These are phyloP conservation scores for Elasticomyces elasticus DNA, from an alignment of 495 filamentous ascomycete genomes.

Conservation along the genomic window DNA sequence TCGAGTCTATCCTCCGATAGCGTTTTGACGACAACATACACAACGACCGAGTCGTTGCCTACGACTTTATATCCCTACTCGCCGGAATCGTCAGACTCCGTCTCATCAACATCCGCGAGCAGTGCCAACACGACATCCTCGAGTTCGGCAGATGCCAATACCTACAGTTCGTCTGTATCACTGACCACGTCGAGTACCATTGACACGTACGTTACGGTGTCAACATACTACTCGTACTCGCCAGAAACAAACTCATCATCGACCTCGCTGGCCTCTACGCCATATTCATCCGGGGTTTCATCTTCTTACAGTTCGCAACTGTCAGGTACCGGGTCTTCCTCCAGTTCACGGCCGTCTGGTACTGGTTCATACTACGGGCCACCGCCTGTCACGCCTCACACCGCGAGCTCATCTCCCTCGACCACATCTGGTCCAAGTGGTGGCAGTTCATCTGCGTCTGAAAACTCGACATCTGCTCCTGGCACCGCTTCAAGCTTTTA, in stretches of 20 bases:
- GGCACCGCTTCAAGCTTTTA: neutral
- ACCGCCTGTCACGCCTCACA: neutral
- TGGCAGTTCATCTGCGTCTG: neutral
- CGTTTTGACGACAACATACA: neutral
- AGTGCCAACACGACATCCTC: neutral
- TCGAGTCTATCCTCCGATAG: neutral
- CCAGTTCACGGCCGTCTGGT: neutral
- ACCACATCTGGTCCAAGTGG: neutral
- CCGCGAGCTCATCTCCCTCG: neutral
- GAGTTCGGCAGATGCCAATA: neutral
- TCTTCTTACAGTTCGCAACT: neutral
- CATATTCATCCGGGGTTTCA: neutral
- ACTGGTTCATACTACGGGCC: neutral
- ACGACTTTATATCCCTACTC: neutral
- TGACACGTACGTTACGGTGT: neutral
- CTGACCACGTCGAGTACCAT: neutral
- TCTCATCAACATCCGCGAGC: neutral
- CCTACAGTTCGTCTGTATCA: neutral
- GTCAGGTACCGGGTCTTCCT: neutral
- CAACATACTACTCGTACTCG: neutral
- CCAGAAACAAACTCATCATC: neutral
- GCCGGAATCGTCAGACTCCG: neutral
- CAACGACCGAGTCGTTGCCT: neutral
- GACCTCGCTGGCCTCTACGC: neutral
- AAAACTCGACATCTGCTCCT: neutral